Evolutionary conservation across 1,139 yeast genomes (phyloP), one percentile per base, ranked within the genome.

Genomic region (Tardiomyces digboiensis): DNA sequence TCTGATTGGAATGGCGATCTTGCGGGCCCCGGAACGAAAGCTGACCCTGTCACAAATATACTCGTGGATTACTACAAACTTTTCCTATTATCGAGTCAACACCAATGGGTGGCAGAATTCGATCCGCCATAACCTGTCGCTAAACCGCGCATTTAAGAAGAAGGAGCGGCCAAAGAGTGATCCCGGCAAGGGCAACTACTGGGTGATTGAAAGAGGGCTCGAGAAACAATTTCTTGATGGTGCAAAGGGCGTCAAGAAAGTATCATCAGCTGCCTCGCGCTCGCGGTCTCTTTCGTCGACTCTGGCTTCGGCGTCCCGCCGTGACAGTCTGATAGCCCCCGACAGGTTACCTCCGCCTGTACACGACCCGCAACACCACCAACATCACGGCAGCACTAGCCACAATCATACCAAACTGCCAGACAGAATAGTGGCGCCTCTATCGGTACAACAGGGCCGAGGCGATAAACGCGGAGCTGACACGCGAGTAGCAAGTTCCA

Each of bases 21-120:
- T 91, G 51, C 79, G 95, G 49, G 80, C 95, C n/a, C 79, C 81
- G 1, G 81, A 78, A 22, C 80, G 87, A 48, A 78, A 79, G 56
- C 73, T 93, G 44, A 91, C 98, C 0, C 71, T 91, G 45, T 80
- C 97, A 0, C 96, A 88, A 58, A 93, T 91, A 43, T 91, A 91
- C 67, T 75, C 72, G 53, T 91, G 98, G 98, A 93, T 91, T 42
- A 80, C 94, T 14, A 81, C 80, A 43, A 84, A 94, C 37, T 91
- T 89, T 65, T 76, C 73, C 50, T 91, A 82, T 62, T 93, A 91
- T 63, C 78, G 82, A 52, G 78, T 78, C 50, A 85, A 85, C 49
- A 95, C 88, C 54, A 85, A 88, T 14, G 97, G 97, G 22, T 86
- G 96, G 96, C 95, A 86, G 60, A 86, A 86, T 62, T 84, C 94